Conservation (phyloP, 2,329 filamentous ascomycete species). For the Cladobotryum mycophilum region DNA sequence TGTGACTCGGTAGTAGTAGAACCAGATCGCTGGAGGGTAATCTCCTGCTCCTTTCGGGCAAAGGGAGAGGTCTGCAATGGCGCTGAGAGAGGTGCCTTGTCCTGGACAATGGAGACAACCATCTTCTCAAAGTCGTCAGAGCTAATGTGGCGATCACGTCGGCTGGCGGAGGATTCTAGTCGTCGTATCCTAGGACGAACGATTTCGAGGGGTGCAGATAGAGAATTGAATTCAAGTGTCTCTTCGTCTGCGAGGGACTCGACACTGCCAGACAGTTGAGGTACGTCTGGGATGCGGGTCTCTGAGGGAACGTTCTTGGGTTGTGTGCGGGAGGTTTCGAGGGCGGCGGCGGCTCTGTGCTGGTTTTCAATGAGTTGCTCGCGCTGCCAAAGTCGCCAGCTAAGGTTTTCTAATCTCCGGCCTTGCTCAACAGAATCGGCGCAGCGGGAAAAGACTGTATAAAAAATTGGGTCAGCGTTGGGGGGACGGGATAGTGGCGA, state of each 20-base stretch:
- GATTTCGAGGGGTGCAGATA: conserved; percentile 52
- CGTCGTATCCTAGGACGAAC: conserved; percentile 61
- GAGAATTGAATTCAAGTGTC: conserved; percentile 49
- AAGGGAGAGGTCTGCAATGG: conserved; percentile 23
- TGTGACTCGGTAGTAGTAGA: conserved; percentile 40
- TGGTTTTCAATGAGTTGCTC: conserved; percentile 73
- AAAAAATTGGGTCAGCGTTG: conserved; percentile 24
- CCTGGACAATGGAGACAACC: conserved; percentile 86
- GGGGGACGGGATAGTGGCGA: not conserved
- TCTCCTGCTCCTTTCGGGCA: conserved; percentile 38
- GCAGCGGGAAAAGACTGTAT: conserved; percentile 82
- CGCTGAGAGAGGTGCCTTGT: conserved; percentile 57
- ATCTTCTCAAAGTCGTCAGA: conserved; percentile 89
- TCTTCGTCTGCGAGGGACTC: conserved; percentile 69
- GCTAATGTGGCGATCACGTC: conserved; percentile 81
- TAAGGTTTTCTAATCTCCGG: conserved; percentile 86
- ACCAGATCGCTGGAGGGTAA: conserved; percentile 34
- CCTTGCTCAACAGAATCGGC: conserved; percentile 92
- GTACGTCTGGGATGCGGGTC: conserved; percentile 47
- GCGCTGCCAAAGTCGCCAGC: conserved; percentile 91
- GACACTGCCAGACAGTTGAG: conserved; percentile 70
- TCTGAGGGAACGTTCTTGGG: conserved; percentile 44
- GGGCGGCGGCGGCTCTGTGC: conserved; percentile 35
- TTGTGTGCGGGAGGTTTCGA: conserved; percentile 35
- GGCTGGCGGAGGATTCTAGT: conserved; percentile 64